Base-by-base conservation (phyloP, 2,329 filamentous ascomycete species). In the Gnomoniopsis sp. region DNA sequence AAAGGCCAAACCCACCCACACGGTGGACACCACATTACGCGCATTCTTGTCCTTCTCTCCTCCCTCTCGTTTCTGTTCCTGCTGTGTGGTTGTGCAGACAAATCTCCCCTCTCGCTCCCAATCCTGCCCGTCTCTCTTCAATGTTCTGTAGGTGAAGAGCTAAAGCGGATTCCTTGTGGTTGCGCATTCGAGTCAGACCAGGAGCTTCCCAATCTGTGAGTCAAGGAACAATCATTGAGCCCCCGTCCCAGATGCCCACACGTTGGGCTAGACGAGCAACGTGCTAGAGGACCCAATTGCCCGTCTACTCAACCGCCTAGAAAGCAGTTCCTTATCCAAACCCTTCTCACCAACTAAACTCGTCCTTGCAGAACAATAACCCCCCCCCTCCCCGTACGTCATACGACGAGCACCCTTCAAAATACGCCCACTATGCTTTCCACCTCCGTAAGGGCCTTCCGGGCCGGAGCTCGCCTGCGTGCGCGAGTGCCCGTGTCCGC, bases 401-500 rank as follows among this genome's bases (percentile, higher is more conserved):
- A 30, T 30, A 38, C 41, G 17, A 44, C 17, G n/a, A 10, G 41
- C 41, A n/a, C 17, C 17, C 44, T 47, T 23, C 21, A 22, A 3
- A 26, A 47, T 15, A 53, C 7, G 50, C 26, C n/a, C 47, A 44
- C 54, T 38, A 80, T 80, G 77, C 69, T 79, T 59, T 76, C 77
- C 63, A 72, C 74, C 54, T 70, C 72, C 60, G 58, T 54, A 52
- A 71, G 74, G 63, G 73, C 72, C 66, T 64, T 79, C 60, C 70
- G 77, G 71, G 76, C 76, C 55, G 75, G 75, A 58, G 72, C 74
- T 64, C 74, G 77, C 63, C 75, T 73, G 64, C 71, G 69, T 64
- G 68, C 71, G 57, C 71, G 75, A 62, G 59, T 71, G 44, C 60
- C 62, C 43, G 53, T 46, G 41, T 48, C 57, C 30, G 52, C 51